These are phyloP conservation scores for Colletotrichum noveboracense DNA, from an alignment of 2,329 filamentous ascomycete species.

Conservation along the genomic window DNA sequence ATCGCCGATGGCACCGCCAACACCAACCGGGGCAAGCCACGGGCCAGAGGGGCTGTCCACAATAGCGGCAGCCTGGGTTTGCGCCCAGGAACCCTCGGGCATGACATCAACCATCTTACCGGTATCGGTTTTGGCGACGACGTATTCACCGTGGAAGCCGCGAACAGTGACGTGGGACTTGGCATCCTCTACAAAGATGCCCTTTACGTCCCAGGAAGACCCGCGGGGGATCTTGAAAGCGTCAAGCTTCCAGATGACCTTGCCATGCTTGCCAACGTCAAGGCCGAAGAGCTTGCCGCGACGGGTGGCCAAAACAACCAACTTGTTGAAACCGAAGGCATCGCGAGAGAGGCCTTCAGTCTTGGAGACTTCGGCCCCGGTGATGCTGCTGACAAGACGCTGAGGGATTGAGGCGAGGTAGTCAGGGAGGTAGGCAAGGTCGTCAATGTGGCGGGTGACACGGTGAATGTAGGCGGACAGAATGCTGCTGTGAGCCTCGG, in stretches of 20 bases:
- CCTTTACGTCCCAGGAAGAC: constrained; percentile 69
- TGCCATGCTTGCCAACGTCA: constrained; percentile 76
- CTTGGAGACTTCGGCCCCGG: constrained; percentile 57
- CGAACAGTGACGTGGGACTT: constrained; percentile 63
- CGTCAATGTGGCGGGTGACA: constrained; percentile 79
- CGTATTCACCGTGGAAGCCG: constrained; percentile 65
- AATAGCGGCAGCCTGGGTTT: constrained; percentile 47
- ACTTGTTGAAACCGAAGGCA: constrained; percentile 87
- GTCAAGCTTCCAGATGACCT: constrained; percentile 76
- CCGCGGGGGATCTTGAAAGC: constrained; percentile 61
- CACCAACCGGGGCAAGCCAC: constrained; percentile 59
- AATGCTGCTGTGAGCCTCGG: constrained; percentile 84
- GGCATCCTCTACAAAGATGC: constrained; percentile 66
- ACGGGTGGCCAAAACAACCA: constrained; percentile 80
- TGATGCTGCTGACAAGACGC: constrained; percentile 69
- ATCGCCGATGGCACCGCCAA: constrained; percentile 52
- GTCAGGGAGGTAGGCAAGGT: constrained; percentile 77
- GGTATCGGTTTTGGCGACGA: constrained; percentile 58
- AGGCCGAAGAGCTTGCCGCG: constrained; percentile 82
- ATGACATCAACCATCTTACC: constrained; percentile 56
- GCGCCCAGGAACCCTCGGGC: constrained; percentile 40
- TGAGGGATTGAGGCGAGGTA: constrained; percentile 74
- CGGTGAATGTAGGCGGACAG: constrained; percentile 87
- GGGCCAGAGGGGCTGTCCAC: constrained; percentile 58
- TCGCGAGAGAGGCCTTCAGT: constrained; percentile 64